A percentile compares a stretch with the other conserved stretches of the same genome.
phyloP scores from a whole-genome alignment of 371 early-diverging fungal genomes.

The Mortierella sp. region DNA sequence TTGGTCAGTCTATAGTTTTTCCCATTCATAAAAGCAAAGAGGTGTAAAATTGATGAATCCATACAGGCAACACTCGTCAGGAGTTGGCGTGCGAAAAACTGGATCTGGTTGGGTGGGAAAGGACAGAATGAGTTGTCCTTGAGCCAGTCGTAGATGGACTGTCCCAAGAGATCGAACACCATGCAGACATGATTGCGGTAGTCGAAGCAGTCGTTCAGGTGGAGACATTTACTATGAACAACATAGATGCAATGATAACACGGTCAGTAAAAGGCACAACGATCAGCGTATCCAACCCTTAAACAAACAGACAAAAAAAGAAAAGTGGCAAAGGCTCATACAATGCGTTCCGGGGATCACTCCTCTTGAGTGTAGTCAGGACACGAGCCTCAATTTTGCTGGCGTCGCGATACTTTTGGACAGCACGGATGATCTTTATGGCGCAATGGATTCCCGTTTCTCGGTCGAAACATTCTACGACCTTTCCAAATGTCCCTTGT shows the following conservation, averaged over 20 bases:
- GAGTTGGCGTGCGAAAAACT: constrained; percentile 83
- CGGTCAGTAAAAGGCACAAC: background rate
- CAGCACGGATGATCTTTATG: constrained; percentile 93
- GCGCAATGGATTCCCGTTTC: constrained; percentile 67
- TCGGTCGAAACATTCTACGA: constrained; percentile 88
- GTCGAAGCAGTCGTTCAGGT: constrained; percentile 82
- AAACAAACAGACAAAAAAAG: background rate
- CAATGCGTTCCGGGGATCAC: constrained; percentile 79
- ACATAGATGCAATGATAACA: background rate
- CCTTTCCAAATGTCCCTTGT: constrained; percentile 98
- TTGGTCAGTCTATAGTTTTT: background rate
- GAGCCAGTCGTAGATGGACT: constrained; percentile 93
- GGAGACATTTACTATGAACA: constrained; percentile 63
- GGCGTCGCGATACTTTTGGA: constrained; percentile 96
- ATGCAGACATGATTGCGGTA: constrained; percentile 95
- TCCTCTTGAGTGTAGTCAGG: constrained; percentile 77
- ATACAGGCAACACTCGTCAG: constrained; percentile 79
- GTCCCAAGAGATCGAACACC: constrained; percentile 93
- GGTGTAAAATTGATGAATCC: too few relatives aligned
- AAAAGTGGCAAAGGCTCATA: constrained; percentile 44
- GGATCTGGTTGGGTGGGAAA: constrained; percentile 88
- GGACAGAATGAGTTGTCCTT: constrained; percentile 90
- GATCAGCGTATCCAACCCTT: too few relatives aligned
- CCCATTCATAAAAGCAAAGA: too few relatives aligned
- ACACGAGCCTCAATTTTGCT: constrained; percentile 91